A percentile compares a stretch with the other conserved stretches of the same genome.
Conservation (phyloP, 495 filamentous ascomycete genomes). For the Penicillium atrosanguineum region DNA sequence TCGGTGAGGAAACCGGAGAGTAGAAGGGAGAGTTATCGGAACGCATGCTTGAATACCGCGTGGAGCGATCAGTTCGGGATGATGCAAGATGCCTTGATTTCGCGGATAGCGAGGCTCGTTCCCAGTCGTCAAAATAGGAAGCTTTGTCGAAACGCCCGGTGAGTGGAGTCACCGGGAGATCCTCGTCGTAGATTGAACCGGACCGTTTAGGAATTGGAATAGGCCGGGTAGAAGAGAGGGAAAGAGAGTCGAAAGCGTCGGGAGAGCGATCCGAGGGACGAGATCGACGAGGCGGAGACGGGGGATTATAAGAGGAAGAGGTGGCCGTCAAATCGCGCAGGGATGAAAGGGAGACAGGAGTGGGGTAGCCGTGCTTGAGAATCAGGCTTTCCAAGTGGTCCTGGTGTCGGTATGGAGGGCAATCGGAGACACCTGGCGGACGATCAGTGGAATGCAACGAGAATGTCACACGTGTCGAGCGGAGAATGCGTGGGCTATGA, state of each 20-base stretch:
- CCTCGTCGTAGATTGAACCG: conserved; percentile 27
- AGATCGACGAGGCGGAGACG: conserved; percentile 26
- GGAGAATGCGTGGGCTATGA: conserved; percentile 10
- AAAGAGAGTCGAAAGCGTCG: conserved; percentile 28
- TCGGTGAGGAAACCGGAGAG: conserved; percentile 33
- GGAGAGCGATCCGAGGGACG: conserved; percentile 16
- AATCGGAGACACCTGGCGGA: conserved; percentile 52
- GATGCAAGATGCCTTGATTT: conserved; percentile 17
- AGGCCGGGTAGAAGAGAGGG: conserved; percentile 33
- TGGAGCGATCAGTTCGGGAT: conserved; percentile 7
- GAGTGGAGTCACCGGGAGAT: conserved; percentile 44
- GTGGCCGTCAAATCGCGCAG: conserved; percentile 72
- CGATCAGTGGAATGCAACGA: conserved; percentile 50
- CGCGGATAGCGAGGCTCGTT: conserved; percentile 26
- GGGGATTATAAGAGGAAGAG: conserved; percentile 56
- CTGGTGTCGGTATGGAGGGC: conserved; percentile 69
- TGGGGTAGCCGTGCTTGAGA: conserved; percentile 45
- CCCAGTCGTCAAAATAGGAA: conserved; percentile 37
- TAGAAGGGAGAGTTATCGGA: conserved; percentile 37
- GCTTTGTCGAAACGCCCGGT: conserved; percentile 43
- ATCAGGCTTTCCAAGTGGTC: conserved; percentile 68
- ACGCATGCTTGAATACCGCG: conserved; percentile 33
- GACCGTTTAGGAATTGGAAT: conserved; percentile 40
- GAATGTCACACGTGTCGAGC: conserved; percentile 36
- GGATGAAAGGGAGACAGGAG: conserved; percentile 68